Base-by-base conservation (phyloP, 495 filamentous ascomycete genomes). In the Lichina pygmaea region DNA sequence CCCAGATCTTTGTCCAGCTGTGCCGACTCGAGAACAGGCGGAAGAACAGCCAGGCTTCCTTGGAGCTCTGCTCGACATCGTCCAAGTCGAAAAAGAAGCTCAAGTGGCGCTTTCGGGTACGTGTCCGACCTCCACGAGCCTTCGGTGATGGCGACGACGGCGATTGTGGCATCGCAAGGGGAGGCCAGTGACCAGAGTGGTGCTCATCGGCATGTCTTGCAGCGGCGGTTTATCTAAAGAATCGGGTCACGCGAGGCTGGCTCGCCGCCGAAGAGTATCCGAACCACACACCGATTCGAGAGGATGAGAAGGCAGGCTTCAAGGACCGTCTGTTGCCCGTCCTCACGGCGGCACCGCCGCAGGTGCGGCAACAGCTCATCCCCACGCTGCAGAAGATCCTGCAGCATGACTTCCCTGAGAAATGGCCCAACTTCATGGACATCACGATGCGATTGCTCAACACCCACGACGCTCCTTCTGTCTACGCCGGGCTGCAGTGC, bases 141-240 rank as follows among this genome's bases (percentile, higher is more conserved):
- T 42, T 43, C 40, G 15, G n/a, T 39, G 34, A 15, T 31, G 38
- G 41, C 50, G 42, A 42, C 40, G 30, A 41, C 44, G 34, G 38
- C 36, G 44, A 45, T 46, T 42, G 34, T 44, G 38, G 49, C 34
- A 44, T 13, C 31, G 36, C 34, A 7, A 43, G 48, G 43, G 45
- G 44, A 24, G 24, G 42, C 48, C 49, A 47, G 45, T 50, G 50
- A 36, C 49, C 17, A 34, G 46, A 46, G 39, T 45, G 38, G 38
- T n/a, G 41, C 50, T 33, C 45, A 48, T n/a, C 13, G 45, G 38
- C 32, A 43, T 52, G 24, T 48, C 38, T 43, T 54, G 32, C 57
- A 97, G 89, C 86, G 52, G 91, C 85, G 56, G 79, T 97, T 48
- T 97, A 95, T 61, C 70, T 97, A 55, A 97, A 97, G 66, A 93